Evolutionary conservation across 495 filamentous ascomycete species (phyloP).

Genomic region (Paragyromitra xinjiangensis): DNA sequence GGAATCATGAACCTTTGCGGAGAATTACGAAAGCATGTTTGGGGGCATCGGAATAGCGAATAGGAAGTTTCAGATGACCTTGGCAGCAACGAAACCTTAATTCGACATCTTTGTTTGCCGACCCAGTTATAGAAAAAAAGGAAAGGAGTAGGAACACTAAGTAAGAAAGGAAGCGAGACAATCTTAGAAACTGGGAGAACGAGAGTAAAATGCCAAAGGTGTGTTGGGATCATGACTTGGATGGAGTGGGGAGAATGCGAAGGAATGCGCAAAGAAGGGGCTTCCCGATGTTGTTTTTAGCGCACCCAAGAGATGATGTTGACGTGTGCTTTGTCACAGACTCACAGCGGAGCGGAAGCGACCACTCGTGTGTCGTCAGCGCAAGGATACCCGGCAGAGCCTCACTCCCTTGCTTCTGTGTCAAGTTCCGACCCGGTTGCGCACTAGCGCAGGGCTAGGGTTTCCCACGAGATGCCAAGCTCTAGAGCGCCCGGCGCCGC

Average conservation of each 20-base stretch:
- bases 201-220: constrained; percentile 22
- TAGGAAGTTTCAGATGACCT: constrained; percentile 52
- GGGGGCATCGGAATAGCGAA: constrained; percentile 39
- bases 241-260: constrained; percentile 18
- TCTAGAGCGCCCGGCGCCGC: constrained; percentile 49
- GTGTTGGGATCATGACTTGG: constrained; percentile 35
- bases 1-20: constrained; percentile 26
- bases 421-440: constrained; percentile 54
- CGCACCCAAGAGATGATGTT: constrained; percentile 54
- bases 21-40: constrained; percentile 37
- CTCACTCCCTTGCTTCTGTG: constrained; percentile 56
- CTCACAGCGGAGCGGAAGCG: constrained; percentile 51
- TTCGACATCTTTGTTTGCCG: constrained; percentile 54
- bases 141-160: background rate
- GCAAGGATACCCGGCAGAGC: constrained; percentile 55
- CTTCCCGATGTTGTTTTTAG: constrained; percentile 48
- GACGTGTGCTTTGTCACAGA: constrained; percentile 55
- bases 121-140: constrained; percentile 9
- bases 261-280: constrained; percentile 48
- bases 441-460: constrained; percentile 52
- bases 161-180: constrained; percentile 28
- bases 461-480: constrained; percentile 53
- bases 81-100: constrained; percentile 54
- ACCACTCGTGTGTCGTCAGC: constrained; percentile 55
- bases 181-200: constrained; percentile 13